phyloP scores from a whole-genome alignment of 1,284 basidiomycete species.

The Peniophora sp. region DNA sequence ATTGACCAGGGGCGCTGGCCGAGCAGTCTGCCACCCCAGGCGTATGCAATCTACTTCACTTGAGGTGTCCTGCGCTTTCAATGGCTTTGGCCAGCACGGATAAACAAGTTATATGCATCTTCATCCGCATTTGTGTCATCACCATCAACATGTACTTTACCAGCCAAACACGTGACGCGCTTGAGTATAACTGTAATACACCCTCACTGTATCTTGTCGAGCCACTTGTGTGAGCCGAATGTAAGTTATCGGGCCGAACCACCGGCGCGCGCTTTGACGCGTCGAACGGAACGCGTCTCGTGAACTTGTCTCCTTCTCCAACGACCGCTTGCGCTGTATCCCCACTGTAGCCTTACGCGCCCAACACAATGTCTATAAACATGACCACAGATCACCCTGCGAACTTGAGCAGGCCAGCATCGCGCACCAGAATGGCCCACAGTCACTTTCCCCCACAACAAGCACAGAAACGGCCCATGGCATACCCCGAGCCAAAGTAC shows the following conservation, averaged over 20 bases:
- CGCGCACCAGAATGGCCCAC: slow-evolving; percentile 18
- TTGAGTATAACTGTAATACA: no score
- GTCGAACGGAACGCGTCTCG: no score
- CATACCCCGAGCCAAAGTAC: neutral
- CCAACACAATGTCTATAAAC: slow-evolving; percentile 10
- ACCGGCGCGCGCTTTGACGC: no score
- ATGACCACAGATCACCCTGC: slow-evolving; percentile 16
- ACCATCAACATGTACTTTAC: no score
- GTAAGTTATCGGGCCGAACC: no score
- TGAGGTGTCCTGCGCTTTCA: slow-evolving; percentile 9
- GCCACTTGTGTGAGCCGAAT: no score
- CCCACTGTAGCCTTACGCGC: neutral
- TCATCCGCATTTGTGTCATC: no score
- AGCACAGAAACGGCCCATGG: slow-evolving; percentile 17
- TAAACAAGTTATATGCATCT: no score
- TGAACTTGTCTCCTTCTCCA: no score
- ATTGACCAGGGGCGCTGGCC: slow-evolving; percentile 46
- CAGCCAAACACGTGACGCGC: no score
- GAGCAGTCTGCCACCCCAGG: slow-evolving; percentile 31
- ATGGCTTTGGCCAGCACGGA: neutral
- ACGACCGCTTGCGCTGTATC: no score
- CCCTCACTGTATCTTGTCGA: no score
- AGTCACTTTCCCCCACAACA: slow-evolving; percentile 15
- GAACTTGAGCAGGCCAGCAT: slow-evolving; percentile 13
- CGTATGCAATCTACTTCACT: slow-evolving; percentile 23